Conservation (phyloP, 352 stramenopile genomes). For the Phytophthora litchii region DNA sequence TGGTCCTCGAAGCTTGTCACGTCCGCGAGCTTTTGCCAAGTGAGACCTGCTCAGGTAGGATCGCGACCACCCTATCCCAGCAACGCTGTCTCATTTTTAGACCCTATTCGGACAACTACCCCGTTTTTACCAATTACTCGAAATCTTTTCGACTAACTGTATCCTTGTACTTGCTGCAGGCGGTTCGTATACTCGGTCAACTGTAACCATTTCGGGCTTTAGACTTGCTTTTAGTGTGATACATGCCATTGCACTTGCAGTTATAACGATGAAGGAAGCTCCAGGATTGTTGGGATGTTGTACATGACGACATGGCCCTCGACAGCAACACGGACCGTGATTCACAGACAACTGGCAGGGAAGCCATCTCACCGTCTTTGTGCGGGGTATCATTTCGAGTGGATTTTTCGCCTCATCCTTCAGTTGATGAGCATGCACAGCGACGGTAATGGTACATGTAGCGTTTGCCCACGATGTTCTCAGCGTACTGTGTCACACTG, state of each 20-base stretch:
- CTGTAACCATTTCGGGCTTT: too few relatives aligned
- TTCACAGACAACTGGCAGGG: neutral
- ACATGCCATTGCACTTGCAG: neutral
- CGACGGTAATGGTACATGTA: neutral
- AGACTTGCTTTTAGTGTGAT: too few relatives aligned
- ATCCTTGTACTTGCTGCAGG: too few relatives aligned
- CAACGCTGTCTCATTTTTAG: neutral
- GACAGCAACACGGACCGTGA: neutral
- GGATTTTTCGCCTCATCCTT: conserved; percentile 32
- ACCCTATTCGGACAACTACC: neutral
- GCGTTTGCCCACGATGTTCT: too few relatives aligned
- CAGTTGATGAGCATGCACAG: conserved; percentile 14
- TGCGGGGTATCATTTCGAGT: conserved; percentile 14
- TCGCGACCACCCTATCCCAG: conserved; percentile 3
- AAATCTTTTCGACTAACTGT: conserved; percentile 25
- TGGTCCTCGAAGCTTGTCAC: conserved; percentile 16
- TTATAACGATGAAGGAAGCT: neutral
- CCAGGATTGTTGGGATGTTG: neutral
- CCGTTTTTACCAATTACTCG: conserved; percentile 35
- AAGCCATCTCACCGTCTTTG: neutral
- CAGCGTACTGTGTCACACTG: too few relatives aligned
- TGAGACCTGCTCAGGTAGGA: conserved; percentile 14
- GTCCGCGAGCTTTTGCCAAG: conserved; percentile 38
- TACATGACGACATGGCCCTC: neutral
- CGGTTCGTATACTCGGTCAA: too few relatives aligned